Conservation (phyloP, 179 eudicot genomes). For the Corrigiola litoralis region DNA sequence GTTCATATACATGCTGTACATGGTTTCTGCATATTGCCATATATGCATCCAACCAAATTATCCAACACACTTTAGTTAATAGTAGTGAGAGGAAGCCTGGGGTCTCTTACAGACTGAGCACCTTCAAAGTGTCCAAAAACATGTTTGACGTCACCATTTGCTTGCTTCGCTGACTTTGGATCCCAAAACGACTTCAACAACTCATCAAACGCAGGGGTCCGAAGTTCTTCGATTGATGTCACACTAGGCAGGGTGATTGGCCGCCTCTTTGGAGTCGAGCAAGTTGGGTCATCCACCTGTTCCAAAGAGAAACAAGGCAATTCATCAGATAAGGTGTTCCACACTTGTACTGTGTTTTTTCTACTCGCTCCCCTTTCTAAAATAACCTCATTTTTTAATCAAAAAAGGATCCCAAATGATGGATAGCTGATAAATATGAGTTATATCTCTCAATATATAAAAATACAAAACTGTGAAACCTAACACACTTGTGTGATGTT, state of each 20-base stretch:
- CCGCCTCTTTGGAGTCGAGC: slow-evolving; percentile 92
- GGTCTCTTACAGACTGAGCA: slow-evolving; percentile 52
- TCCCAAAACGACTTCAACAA: slow-evolving; percentile 82
- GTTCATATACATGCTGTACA: slow-evolving; percentile 37
- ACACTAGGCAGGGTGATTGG: slow-evolving; percentile 67
- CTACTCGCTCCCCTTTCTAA: no score
- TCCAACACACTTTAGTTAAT: slow-evolving; percentile 37
- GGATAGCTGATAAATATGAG: no score
- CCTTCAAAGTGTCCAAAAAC: slow-evolving; percentile 36
- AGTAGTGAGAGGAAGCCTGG: slow-evolving; percentile 73
- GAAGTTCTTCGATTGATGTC: slow-evolving; percentile 85
- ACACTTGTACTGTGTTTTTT: no score
- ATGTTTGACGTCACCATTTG: slow-evolving; percentile 76
- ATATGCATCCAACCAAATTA: slow-evolving; percentile 26
- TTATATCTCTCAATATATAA: no score
- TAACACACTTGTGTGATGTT: no score
- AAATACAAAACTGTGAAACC: no score
- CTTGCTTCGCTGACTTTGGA: slow-evolving; percentile 57
- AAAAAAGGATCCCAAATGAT: no score
- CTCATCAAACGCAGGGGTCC: slow-evolving; percentile 85
- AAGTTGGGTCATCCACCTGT: slow-evolving; percentile 96
- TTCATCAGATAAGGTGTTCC: no score
- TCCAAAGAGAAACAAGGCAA: background rate
- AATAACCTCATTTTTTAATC: no score
- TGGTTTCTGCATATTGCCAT: slow-evolving; percentile 15